Evolutionary conservation across 805 yeast species (phyloP), one percentile per base, ranked within the genome.

Genomic region (Candida maris): DNA sequence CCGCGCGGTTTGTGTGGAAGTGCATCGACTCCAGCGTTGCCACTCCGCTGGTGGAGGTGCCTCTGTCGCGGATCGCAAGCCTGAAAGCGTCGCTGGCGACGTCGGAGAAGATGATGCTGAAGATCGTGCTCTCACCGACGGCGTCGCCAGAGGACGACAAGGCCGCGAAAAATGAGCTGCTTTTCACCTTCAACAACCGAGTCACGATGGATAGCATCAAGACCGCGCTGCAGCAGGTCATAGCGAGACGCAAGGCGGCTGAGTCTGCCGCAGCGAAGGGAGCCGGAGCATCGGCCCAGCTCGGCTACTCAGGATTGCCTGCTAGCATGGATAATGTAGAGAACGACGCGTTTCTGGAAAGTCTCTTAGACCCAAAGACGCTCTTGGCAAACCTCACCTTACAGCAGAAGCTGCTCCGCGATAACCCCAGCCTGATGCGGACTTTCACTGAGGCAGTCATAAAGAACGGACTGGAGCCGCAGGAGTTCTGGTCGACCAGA

Each of bases 381-480:
- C 65, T 91, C 35, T 64, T 89, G 43, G 72, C 76, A 29, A 86
- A 93, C 56, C 70, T 78, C 29, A 80, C 77, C 34, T 65, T 93
- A 13, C 98, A 93, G 52, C 94, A 88, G 49, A 75, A 76, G 37
- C 62, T 91, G 14, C 65, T 93, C 19, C 67, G 79, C 38, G 83
- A 81, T 41, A 84, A 88, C 52, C 75, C 80, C 33, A 64, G 64
- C 6, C 66, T 93, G 36, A 77, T 86, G 67, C 73, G 76, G 39
- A 78, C 83, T 2, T 93, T 93, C 56, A 81, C 89, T 32, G 95
- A 86, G 41, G 82, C 96, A 0, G 97, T 93, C 5, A 86, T 88
- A 42, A 73, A 79, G 40, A 73, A 74, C 35, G 83, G 85, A 13
- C 63, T 91, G 30, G 81, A 86, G 4, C 85, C 94, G 0, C 75